Evolutionary conservation across 495 filamentous ascomycete species (phyloP).

Genomic region (Penicillium samsonianum): DNA sequence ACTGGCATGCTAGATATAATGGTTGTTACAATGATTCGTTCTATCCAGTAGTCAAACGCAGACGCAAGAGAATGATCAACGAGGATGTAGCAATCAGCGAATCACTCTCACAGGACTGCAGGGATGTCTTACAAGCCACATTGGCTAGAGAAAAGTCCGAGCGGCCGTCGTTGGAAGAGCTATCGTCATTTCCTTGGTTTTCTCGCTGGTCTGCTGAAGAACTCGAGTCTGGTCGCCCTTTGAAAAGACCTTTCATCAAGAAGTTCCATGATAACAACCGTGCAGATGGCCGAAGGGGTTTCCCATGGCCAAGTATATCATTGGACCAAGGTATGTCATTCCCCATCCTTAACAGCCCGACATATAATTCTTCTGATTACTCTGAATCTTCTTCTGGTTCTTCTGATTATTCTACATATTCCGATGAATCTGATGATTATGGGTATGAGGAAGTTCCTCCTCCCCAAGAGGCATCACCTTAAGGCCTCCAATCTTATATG

Average conservation of each 20-base stretch:
- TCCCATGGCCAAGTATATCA: constrained; percentile 2
- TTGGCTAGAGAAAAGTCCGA: constrained; percentile 20
- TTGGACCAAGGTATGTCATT: background rate
- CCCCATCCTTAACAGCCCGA: too few species aligned
- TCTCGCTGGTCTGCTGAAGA: constrained; percentile 19
- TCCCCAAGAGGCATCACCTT: background rate
- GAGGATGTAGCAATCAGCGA: constrained; percentile 21
- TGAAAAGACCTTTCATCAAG: constrained; percentile 15
- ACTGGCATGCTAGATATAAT: background rate
- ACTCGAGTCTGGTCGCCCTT: constrained; percentile 12
- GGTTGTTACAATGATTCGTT: background rate
- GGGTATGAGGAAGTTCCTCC: background rate
- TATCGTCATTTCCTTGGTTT: constrained; percentile 28
- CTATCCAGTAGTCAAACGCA: background rate
- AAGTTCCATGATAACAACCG: background rate
- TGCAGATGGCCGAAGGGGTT: background rate
- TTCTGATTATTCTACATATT: background rate
- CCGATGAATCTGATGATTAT: background rate
- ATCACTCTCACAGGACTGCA: constrained; percentile 29
- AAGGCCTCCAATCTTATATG: too few species aligned
- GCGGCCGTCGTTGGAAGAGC: constrained; percentile 18
- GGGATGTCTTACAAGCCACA: constrained; percentile 26
- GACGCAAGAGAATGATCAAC: constrained; percentile 22
- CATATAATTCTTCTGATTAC: background rate
- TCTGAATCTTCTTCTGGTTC: background rate